A percentile compares a stretch with the other conserved stretches of the same genome.
Evolutionary conservation across 2,329 filamentous ascomycete species (phyloP).

Genomic region (Neonectria coccinea): DNA sequence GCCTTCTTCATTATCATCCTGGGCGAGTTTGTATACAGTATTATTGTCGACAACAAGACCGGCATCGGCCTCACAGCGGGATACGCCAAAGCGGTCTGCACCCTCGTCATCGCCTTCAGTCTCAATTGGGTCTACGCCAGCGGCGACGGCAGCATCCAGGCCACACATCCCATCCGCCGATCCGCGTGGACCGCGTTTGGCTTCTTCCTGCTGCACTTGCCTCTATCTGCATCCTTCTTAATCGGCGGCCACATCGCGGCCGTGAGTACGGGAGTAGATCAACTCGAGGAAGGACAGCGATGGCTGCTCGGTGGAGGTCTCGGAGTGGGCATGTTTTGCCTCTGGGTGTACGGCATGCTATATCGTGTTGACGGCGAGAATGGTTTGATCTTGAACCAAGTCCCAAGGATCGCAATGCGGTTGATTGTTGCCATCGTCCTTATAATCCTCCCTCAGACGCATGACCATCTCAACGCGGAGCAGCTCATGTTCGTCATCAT

Average conservation of each 20-base stretch:
- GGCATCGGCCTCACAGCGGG: slow-evolving; percentile 58
- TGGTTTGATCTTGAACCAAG: slow-evolving; percentile 49
- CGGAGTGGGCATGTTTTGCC: slow-evolving; percentile 58
- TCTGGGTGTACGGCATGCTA: slow-evolving; percentile 57
- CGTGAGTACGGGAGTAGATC: slow-evolving; percentile 51
- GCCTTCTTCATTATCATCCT: slow-evolving; percentile 66
- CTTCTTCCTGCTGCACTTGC: slow-evolving; percentile 59
- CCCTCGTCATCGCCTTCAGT: slow-evolving; percentile 61
- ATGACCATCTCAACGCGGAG: slow-evolving; percentile 46
- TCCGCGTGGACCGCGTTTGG: slow-evolving; percentile 58
- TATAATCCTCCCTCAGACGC: slow-evolving; percentile 52
- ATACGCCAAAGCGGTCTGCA: slow-evolving; percentile 60
- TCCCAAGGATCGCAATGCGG: slow-evolving; percentile 51
- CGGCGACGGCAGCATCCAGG: slow-evolving; percentile 58
- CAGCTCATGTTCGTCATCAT: slow-evolving; percentile 57
- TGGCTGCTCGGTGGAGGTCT: slow-evolving; percentile 62
- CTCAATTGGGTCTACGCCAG: slow-evolving; percentile 64
- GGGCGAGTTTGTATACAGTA: slow-evolving; percentile 62
- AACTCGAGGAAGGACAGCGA: slow-evolving; percentile 57
- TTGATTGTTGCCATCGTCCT: slow-evolving; percentile 48
- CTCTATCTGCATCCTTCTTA: slow-evolving; percentile 58
- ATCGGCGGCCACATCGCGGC: slow-evolving; percentile 61
- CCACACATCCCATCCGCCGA: slow-evolving; percentile 58
- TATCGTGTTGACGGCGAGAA: slow-evolving; percentile 54
- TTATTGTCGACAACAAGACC: slow-evolving; percentile 60